A percentile compares a stretch with the other conserved stretches of the same genome.
phyloP scores from a whole-genome alignment of 2,329 filamentous ascomycete genomes.

The Drechslera avenae region DNA sequence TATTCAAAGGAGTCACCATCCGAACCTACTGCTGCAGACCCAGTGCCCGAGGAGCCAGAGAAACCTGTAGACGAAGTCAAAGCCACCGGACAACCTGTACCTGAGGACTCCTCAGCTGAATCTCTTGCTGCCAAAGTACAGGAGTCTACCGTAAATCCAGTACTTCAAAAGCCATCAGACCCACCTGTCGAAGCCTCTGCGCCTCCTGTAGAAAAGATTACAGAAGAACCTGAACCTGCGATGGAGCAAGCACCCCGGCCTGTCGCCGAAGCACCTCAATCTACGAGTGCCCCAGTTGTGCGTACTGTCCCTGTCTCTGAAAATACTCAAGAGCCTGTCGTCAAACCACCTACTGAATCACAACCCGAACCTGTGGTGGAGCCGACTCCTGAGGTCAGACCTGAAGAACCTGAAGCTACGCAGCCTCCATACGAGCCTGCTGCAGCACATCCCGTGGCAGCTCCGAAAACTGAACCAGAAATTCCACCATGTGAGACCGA shows the following conservation, averaged over 20 bases:
- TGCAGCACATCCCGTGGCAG: not conserved
- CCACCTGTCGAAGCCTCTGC: too few species aligned
- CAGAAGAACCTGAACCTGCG: too few species aligned
- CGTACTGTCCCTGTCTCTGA: not conserved
- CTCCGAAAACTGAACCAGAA: not conserved
- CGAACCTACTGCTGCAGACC: not conserved
- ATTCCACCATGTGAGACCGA: not conserved
- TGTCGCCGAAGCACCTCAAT: not conserved
- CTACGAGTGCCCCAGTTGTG: not conserved
- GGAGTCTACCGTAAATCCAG: too few species aligned
- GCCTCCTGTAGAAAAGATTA: too few species aligned
- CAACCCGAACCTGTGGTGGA: not conserved
- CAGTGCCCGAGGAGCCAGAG: conserved; percentile 1
- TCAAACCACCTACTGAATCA: not conserved
- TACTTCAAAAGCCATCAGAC: too few species aligned
- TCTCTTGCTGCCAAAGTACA: too few species aligned
- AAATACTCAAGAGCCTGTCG: not conserved
- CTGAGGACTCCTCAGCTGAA: not conserved
- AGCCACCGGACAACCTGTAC: not conserved
- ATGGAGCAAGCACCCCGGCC: too few species aligned
- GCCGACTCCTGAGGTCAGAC: not conserved
- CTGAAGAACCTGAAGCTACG: not conserved
- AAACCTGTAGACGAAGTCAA: not conserved
- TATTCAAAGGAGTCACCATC: not conserved
- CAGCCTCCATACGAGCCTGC: not conserved